These are phyloP conservation scores for Metschnikowia santaceciliae DNA, from an alignment of 805 yeast genomes.

Conservation along the genomic window DNA sequence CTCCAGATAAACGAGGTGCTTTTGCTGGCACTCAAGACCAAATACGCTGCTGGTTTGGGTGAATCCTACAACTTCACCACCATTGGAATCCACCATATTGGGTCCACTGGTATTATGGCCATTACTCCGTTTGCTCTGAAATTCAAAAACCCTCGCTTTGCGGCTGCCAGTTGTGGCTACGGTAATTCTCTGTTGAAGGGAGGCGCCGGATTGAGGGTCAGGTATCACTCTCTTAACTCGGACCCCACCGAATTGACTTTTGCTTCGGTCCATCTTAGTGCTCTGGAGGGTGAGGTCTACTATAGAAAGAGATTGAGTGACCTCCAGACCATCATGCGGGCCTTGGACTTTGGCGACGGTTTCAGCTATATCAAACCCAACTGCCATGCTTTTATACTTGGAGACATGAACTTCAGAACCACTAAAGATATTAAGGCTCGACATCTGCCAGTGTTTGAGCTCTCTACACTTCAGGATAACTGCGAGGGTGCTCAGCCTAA, in stretches of 20 bases:
- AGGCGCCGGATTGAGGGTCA: slow-evolving; percentile 59
- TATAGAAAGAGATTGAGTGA: slow-evolving; percentile 51
- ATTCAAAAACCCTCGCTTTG: slow-evolving; percentile 23
- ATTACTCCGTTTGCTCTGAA: slow-evolving; percentile 42
- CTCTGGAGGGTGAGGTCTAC: slow-evolving; percentile 62
- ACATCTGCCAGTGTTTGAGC: slow-evolving; percentile 15
- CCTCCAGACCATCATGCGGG: slow-evolving; percentile 45
- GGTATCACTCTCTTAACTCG: slow-evolving; percentile 19
- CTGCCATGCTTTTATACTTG: slow-evolving; percentile 67
- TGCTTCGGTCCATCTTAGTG: slow-evolving; percentile 69
- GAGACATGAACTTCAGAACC: slow-evolving; percentile 82
- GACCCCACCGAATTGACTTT: slow-evolving; percentile 48
- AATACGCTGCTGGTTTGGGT: slow-evolving; percentile 20
- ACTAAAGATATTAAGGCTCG: slow-evolving; percentile 18
- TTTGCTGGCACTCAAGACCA: slow-evolving; percentile 28
- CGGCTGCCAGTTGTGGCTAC: slow-evolving; percentile 51
- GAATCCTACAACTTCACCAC: slow-evolving; percentile 36
- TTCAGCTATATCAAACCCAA: slow-evolving; percentile 48
- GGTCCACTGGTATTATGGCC: slow-evolving; percentile 55
- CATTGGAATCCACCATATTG: slow-evolving; percentile 44
- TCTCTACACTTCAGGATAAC: slow-evolving; percentile 25
- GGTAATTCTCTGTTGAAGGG: slow-evolving; percentile 69
- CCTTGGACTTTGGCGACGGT: slow-evolving; percentile 57
- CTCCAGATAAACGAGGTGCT: slow-evolving; percentile 33
- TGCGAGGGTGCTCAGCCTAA: slow-evolving; percentile 7